Conservation (phyloP, 768 basidiomycete species). For the Mycena metata region DNA sequence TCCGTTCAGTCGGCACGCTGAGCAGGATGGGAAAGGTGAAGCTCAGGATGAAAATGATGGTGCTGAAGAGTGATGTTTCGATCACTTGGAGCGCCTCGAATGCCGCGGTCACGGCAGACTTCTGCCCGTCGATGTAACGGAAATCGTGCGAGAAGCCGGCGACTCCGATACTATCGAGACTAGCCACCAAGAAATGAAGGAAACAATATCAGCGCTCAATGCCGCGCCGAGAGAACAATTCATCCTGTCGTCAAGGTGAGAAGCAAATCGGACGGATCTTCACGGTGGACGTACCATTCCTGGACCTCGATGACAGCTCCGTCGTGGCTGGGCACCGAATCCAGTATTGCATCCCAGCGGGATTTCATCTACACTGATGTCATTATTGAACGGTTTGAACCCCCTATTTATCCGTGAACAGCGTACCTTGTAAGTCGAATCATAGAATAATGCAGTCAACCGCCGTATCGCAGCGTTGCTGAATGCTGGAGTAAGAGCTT, state of each 20-base stretch:
- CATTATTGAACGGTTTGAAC: no score
- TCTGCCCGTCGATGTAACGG: conserved; percentile 50
- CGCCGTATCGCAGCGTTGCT: conserved; percentile 55
- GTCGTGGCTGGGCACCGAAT: conserved; percentile 11
- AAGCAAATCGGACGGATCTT: no score
- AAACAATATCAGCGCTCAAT: conserved; percentile 30
- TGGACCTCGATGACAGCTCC: conserved; percentile 34
- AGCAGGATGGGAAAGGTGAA: conserved; percentile 47
- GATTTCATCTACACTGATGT: conserved; percentile 22
- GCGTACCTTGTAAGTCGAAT: conserved; percentile 55
- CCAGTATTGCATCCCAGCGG: conserved; percentile 33
- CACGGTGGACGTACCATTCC: conserved; percentile 24
- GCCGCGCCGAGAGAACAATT: neutral
- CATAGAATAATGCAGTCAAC: conserved; percentile 54
- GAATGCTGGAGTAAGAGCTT: conserved; percentile 56
- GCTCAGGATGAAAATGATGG: conserved; percentile 42
- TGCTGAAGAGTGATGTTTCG: conserved; percentile 1
- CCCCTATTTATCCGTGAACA: no score
- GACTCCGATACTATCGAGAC: conserved; percentile 49
- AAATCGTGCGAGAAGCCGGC: conserved; percentile 61
- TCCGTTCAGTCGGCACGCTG: conserved; percentile 47
- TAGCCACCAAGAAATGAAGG: conserved; percentile 18
- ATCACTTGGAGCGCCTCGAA: conserved; percentile 22
- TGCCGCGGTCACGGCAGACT: conserved; percentile 23
- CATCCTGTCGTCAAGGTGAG: conserved; percentile 20